Conservation (phyloP, 139 green algal species). For the Desmodesmus armatus region DNA sequence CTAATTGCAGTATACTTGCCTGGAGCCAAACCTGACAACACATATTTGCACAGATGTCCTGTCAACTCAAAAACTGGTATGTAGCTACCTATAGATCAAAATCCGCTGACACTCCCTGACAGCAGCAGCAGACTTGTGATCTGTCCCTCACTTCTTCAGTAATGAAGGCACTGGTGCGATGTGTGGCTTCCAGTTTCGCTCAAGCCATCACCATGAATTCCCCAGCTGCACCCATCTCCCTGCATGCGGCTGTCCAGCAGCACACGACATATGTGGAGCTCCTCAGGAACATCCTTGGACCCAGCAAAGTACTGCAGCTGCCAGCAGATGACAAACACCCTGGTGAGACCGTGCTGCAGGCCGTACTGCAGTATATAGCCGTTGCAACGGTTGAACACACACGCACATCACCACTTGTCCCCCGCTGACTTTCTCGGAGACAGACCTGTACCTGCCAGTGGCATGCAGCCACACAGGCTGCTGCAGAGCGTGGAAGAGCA, state of each 20-base stretch:
- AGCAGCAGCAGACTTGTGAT: background rate
- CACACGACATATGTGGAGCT: constrained; percentile 1
- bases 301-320: background rate
- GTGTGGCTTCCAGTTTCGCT: background rate
- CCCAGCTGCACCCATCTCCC: background rate
- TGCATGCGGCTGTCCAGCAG: background rate
- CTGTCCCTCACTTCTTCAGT: background rate
- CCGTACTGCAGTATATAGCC: no score
- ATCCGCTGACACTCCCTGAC: no score
- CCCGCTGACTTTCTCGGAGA: background rate
- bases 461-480: no score
- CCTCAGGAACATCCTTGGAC: background rate
- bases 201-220: background rate
- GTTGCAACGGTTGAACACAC: no score
- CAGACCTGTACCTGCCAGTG: background rate
- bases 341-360: no score
- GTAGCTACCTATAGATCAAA: no score
- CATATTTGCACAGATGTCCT: no score
- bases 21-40: no score
- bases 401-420: background rate
- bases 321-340: constrained; percentile 28
- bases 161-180: constrained; percentile 8
- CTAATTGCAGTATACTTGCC: no score
- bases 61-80: no score
- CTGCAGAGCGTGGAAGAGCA: no score